phyloP scores from a whole-genome alignment of 169 alveolate species.

The Eimeria acervulina region DNA sequence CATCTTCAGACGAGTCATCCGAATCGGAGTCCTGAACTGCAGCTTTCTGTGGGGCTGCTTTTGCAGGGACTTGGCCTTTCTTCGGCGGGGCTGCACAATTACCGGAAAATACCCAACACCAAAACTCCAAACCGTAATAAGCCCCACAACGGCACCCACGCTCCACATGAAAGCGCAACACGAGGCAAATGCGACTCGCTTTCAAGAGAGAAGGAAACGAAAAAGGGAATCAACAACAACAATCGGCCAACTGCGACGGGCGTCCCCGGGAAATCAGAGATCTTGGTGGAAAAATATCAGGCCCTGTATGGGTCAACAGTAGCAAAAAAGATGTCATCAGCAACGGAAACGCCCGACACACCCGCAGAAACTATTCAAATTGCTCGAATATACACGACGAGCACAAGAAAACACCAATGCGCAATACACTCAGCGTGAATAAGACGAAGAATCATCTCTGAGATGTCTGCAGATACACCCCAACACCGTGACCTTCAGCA shows the following conservation, averaged over 20 bases:
- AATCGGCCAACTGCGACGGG: background rate
- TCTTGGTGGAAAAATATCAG: conserved; percentile 77
- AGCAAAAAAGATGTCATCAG: conserved; percentile 52
- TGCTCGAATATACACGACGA: background rate
- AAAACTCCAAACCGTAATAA: background rate
- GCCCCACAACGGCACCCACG: background rate
- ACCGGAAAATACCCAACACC: background rate
- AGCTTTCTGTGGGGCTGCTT: background rate
- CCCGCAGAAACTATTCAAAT: background rate
- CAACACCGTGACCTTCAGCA: background rate
- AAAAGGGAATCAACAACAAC: background rate
- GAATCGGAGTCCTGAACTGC: conserved; percentile 60
- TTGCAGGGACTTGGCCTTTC: background rate
- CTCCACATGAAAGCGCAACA: background rate
- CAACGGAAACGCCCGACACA: background rate
- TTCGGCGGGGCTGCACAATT: conserved; percentile 46
- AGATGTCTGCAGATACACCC: background rate
- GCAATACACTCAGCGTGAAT: background rate
- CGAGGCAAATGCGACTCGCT: background rate
- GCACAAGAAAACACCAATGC: background rate
- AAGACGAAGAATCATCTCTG: background rate
- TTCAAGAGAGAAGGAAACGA: background rate
- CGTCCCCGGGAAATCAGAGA: conserved; percentile 43
- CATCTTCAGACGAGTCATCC: conserved; percentile 67
- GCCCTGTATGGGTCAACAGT: conserved; percentile 63